Evolutionary conservation across 2,329 filamentous ascomycete genomes (phyloP), one percentile per base, ranked within the genome.

Genomic region (Colletotrichum neosansevieriae): DNA sequence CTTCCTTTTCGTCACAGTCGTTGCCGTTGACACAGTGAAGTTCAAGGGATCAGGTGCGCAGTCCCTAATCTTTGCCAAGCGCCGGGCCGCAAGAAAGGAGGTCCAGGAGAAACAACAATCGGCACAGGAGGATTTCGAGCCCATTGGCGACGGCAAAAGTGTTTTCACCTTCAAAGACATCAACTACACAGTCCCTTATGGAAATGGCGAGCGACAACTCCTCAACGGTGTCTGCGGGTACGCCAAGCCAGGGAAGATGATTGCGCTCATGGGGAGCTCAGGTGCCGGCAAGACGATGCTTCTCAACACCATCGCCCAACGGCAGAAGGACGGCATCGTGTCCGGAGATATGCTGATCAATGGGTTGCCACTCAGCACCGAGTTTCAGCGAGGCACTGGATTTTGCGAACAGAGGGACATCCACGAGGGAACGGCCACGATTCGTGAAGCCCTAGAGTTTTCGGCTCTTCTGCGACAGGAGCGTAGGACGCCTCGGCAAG

Each of bases 231-330:
- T 96, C 67, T 90, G 85, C 65, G 93, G 93, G 1, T 95, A 92
- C 72, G 92, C 89, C 1, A 94, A 94, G 74, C 93, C 93, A 1
- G 93, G 93, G 17, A 80, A 91, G 17, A 90, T 97, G 86, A 89
- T 93, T 49, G 93, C 93, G 0, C 82, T 97, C 1, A 93, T 96
- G 84, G 94, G 94, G 61, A 92, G 91, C 2, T 93, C 89, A 4
- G 92, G 92, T 49, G 93, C 94, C 9, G 94, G 93, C 12, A 97
- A 97, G 80, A 94, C 92, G 0, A 96, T 93, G 0, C 81, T 97
- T 0, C 83, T 97, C 17, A 94, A 96, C 77, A 93, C 91, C 0
- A 76, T 88, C 0, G 89, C 92, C 0, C 92, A 94, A 74, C 87
- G 93, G 3, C 90, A 94, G 76, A 89, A 82, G 15, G 84, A 83